Evolutionary conservation across 176 grass and related monocot species (phyloP), one percentile per base, ranked within the genome.

Genomic region (Oryza officinalis): DNA sequence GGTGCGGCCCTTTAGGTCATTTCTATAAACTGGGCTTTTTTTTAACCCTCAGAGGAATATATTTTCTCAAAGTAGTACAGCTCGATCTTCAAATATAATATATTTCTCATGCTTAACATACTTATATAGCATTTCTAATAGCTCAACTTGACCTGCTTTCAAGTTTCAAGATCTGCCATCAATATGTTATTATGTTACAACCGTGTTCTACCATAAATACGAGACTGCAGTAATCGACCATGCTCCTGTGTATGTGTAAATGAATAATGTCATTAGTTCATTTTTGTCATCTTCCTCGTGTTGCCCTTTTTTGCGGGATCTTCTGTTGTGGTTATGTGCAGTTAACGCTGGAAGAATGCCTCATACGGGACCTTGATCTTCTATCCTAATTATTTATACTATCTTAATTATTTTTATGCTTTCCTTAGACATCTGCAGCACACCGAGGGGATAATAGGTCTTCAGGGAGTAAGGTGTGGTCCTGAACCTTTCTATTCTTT

Each of bases 381-480:
- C 32, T 17, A 46, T 72, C 63, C 63, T 89, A 54, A 13, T 69
- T 64, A 30, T 85, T 38, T 38, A 6, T 38, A 8, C 37, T 38
- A 38, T 38, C 37, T 38, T 38, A 38, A 38, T 38, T 8, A 8
- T 38, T 6, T 88, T 17, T 84, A 63, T 85, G 49, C 27, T 74
- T 78, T 54, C 60, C 68, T 35, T 79, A 90, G 74, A 90, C 79
- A 63, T 35, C 85, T 15, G 61, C 46, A 27, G 27, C 71, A 20
- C 79, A 86, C 40, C 79, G 74, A 79, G 81, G 69, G 76, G 84
- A 90, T 86, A 77, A 90, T 86, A 78, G 74, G 17, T 86, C 91
- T 88, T 84, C 89, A 71, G 84, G 87, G 38, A 68, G 68, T 72
- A 91, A 97, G 91, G 94, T 97, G 74, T 25, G 27, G 14, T 17